These are phyloP conservation scores for Cerrena zonata DNA, from an alignment of 1,284 basidiomycete genomes.

Conservation along the genomic window DNA sequence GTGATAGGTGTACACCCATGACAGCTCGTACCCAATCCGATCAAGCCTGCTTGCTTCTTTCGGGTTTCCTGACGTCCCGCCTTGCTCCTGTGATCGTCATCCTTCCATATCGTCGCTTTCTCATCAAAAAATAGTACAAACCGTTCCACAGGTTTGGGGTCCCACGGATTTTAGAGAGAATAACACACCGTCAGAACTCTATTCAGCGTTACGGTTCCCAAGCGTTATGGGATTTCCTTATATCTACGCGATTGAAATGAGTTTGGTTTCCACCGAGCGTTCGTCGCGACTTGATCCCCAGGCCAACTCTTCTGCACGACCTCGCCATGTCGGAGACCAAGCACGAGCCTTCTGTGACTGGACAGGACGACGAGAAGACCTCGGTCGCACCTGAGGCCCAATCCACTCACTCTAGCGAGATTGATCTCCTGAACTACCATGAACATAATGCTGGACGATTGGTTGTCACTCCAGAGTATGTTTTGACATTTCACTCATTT, in stretches of 20 bases:
- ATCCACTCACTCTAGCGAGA: conserved; percentile 10
- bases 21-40: not conserved
- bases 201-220: not conserved
- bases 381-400: not conserved
- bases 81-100: not conserved
- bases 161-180: not conserved
- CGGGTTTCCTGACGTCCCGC: not conserved
- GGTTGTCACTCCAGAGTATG: conserved; percentile 54
- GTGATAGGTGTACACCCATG: not conserved
- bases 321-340: conserved; percentile 1
- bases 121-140: not conserved
- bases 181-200: not conserved
- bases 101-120: not conserved
- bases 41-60: not conserved
- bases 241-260: not conserved
- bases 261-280: not conserved
- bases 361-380: not conserved
- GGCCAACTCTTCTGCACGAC: not conserved
- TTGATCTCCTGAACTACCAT: conserved; percentile 46
- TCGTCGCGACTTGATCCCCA: not conserved
- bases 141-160: not conserved
- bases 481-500: too few species aligned
- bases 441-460: conserved; percentile 55
- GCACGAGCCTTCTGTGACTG: not conserved
- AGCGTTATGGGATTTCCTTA: not conserved